Evolutionary conservation across 257 asterid species (phyloP).

Genomic region (Solanum pinnatisectum): DNA sequence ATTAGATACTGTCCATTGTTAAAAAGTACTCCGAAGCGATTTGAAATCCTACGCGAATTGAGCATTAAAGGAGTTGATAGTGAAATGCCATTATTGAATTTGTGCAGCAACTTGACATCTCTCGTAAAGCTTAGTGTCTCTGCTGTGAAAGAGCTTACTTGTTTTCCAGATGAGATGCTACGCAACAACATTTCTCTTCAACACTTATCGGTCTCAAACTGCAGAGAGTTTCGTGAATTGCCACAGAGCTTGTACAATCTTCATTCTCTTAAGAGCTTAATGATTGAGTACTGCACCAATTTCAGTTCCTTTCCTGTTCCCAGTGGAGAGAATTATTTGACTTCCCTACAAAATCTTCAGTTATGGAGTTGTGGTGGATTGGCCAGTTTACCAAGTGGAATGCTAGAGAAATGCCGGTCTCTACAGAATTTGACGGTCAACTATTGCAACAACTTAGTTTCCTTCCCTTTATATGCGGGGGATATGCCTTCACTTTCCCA

Average conservation of each 20-base stretch:
- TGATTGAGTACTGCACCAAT: rapidly evolving
- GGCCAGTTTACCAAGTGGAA: constrained; percentile 1
- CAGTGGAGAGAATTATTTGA: neutral
- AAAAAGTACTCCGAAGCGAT: constrained; percentile 15
- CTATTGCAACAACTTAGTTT: neutral
- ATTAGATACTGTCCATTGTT: neutral
- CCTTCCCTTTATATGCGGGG: neutral
- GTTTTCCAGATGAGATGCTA: constrained; percentile 3
- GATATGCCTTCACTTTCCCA: neutral
- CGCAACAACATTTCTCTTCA: neutral
- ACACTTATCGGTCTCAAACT: neutral
- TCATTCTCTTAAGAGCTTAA: neutral
- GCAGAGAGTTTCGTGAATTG: constrained; percentile 2
- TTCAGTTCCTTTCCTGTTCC: neutral
- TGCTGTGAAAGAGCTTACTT: neutral
- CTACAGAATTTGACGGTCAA: neutral
- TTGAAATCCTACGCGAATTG: constrained; percentile 8
- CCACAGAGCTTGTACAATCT: neutral
- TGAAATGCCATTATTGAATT: neutral
- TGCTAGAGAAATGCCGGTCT: neutral
- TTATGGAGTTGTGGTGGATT: neutral
- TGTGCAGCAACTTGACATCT: constrained; percentile 2
- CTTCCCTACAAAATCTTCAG: neutral
- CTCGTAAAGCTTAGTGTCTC: neutral
- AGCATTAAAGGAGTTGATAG: rapidly evolving